Evolutionary conservation across 257 asterid species (phyloP).

Genomic region (Solanum lycopersicoides): DNA sequence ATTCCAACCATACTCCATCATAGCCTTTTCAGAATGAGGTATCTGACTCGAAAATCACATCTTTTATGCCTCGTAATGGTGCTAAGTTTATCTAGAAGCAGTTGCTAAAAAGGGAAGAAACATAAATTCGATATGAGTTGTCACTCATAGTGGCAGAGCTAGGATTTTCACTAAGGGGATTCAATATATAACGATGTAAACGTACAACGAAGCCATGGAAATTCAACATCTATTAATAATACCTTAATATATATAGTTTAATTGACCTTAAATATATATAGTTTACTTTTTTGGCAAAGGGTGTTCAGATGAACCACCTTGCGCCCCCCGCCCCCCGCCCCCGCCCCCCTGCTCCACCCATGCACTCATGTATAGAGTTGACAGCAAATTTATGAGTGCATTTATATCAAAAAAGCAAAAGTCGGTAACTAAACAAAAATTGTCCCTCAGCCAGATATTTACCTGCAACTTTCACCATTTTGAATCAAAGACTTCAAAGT

Average conservation of each 20-base stretch:
- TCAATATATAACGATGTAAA: background rate
- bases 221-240: background rate
- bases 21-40: background rate
- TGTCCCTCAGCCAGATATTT: background rate
- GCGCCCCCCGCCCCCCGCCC: background rate
- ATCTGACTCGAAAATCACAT: background rate
- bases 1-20: background rate
- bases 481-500: slow-evolving; percentile 61
- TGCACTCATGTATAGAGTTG: background rate
- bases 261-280: background rate
- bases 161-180: background rate
- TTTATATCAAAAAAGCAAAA: background rate
- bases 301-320: background rate
- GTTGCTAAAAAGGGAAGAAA: background rate
- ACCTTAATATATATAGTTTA: no score
- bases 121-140: background rate
- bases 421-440: background rate
- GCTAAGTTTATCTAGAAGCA: background rate
- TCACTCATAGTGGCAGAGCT: background rate
- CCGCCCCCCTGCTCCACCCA: background rate
- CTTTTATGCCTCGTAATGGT: background rate
- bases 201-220: background rate
- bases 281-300: background rate
- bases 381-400: background rate
- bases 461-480: slow-evolving; percentile 77